phyloP scores from a whole-genome alignment of 2,329 filamentous ascomycete species.

The Aaosphaeria arxii region DNA sequence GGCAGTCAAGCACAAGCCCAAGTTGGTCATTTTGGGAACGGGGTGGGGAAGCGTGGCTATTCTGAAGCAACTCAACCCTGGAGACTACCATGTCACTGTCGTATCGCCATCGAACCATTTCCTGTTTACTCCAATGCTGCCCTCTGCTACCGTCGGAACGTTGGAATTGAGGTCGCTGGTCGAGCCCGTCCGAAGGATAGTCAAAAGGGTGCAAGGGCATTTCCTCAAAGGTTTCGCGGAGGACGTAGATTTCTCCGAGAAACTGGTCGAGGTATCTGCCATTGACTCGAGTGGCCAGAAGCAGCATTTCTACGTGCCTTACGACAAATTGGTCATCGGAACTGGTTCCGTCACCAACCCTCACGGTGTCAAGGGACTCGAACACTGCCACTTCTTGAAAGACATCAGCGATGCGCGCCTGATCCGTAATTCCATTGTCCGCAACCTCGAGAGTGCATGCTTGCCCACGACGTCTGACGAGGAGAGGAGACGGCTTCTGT shows the following conservation, averaged over 20 bases:
- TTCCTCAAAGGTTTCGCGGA: conserved; percentile 86
- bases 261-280: conserved; percentile 83
- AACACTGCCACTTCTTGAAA: conserved; percentile 93
- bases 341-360: conserved; percentile 92
- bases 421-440: conserved; percentile 84
- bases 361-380: conserved; percentile 91
- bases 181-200: conserved; percentile 85
- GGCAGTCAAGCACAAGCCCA: conserved; percentile 80
- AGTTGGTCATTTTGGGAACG: conserved; percentile 85
- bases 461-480: conserved; percentile 89
- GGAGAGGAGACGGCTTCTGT: conserved; percentile 81
- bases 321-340: conserved; percentile 91
- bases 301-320: conserved; percentile 86
- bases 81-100: conserved; percentile 93
- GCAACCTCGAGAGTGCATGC: conserved; percentile 86
- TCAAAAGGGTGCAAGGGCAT: conserved; percentile 75
- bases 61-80: conserved; percentile 82
- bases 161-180: conserved; percentile 87
- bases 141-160: conserved; percentile 93
- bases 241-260: conserved; percentile 87
- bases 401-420: conserved; percentile 87
- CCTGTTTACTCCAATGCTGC: conserved; percentile 96
- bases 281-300: conserved; percentile 68
- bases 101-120: conserved; percentile 96
- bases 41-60: conserved; percentile 94